Percentiles rank a stretch among this genome's conserved stretches.
Evolutionary conservation across 78 protist species (phyloP).

Genomic region (Isochrysis galbana): DNA sequence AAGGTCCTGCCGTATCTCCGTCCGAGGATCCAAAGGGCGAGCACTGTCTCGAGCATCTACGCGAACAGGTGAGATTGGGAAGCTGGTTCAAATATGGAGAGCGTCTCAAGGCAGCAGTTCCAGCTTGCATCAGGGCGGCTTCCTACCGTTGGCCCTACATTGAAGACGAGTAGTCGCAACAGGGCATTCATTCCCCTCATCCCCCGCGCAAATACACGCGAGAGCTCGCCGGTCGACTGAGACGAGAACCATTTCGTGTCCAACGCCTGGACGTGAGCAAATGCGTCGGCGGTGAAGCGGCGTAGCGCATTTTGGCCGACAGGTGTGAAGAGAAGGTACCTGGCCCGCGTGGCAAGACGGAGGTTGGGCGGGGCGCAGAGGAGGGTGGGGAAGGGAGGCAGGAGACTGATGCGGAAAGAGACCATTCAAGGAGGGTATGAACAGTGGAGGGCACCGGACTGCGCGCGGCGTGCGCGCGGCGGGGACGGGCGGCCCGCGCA

Average conservation of each 20-base stretch:
- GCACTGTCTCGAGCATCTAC: not conserved
- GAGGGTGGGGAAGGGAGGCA: too few species aligned
- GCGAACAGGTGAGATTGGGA: too few species aligned
- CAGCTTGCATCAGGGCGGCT: too few species aligned
- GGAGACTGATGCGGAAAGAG: not conserved
- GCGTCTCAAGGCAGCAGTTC: too few species aligned
- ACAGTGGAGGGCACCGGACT: too few species aligned
- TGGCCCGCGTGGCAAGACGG: too few species aligned
- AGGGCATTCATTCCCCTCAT: not conserved
- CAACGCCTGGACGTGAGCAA: not conserved
- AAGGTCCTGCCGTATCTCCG: not conserved
- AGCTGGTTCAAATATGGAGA: too few species aligned
- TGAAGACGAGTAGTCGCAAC: not conserved
- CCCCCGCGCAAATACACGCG: not conserved
- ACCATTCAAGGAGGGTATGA: not conserved
- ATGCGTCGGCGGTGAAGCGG: not conserved
- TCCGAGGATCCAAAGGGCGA: not conserved
- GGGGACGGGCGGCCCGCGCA: not conserved
- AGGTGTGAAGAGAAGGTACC: not conserved
- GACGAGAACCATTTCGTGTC: not conserved
- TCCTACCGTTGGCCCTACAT: not conserved
- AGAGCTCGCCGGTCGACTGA: not conserved
- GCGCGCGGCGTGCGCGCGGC: too few species aligned
- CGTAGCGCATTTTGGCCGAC: constrained; percentile 1
- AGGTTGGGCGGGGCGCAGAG: too few species aligned